Base-by-base conservation (phyloP, 331 rosid species). In the Acacia pycnantha region DNA sequence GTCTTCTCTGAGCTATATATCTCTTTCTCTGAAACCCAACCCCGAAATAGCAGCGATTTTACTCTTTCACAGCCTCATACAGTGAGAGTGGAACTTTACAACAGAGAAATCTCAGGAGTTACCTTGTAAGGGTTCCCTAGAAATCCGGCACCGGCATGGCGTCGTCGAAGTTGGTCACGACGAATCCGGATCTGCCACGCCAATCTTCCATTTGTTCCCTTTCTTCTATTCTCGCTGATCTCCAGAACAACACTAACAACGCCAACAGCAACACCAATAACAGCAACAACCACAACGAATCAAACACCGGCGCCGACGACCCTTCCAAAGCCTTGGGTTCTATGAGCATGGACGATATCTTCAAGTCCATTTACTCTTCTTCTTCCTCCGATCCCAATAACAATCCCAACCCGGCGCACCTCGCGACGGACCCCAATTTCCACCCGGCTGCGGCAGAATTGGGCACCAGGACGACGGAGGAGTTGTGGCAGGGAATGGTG, bases 131-230 rank as follows among this genome's bases (percentile, higher is more conserved):
- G 46, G 8, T 8, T 8, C 74, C 79, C 86, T 33, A 51, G 22
- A 87, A 78, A 84, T 24, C 35, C 65, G 87, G 82, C 82, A 87
- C 33, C 70, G 86, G 82, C 82, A 87, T 87, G 98, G 95, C 97
- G 87, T 93, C 95, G 85, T 87, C 98, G 82, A 92, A 92, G 82
- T 83, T 94, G 80, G 92, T 84, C 47, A 84, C 95, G 74, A 78
- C 93, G 86, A 95, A 90, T 89, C 72, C 98, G 91, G 99, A 95
- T 89, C 97, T 88, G 82, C 96, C 94, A 86, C 97, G 91, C 47
- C 89, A 90, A 61, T 88, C 95, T 4, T 89, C 94, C 84, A 70
- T 88, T 72, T 85, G 91, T 85, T 86, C 96, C 12, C 82, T 91
- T 74, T 86, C 94, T 43, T 65, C 88, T 44, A 68, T 88, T 22